phyloP scores from a whole-genome alignment of 2,329 filamentous ascomycete genomes.

The Nothophoma quercina region DNA sequence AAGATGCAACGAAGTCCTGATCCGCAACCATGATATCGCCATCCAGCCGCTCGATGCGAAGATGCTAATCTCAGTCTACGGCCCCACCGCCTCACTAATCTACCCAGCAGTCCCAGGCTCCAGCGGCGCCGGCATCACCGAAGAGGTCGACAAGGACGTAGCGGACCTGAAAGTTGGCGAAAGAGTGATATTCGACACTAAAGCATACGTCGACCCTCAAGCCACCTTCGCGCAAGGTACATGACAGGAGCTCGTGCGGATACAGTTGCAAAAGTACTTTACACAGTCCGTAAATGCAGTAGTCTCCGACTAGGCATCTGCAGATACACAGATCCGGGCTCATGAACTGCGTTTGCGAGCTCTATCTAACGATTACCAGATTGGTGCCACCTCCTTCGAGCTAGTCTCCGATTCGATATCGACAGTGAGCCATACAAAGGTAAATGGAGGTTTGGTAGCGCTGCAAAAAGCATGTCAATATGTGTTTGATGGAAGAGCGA shows the following conservation, averaged over 20 bases:
- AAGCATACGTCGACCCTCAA: background rate
- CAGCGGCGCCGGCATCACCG: slow-evolving; percentile 50
- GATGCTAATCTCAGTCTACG: slow-evolving; percentile 34
- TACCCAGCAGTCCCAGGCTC: slow-evolving; percentile 31
- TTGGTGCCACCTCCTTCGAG: background rate
- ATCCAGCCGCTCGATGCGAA: slow-evolving; percentile 38
- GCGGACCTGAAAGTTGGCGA: slow-evolving; percentile 50
- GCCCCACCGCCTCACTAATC: slow-evolving; percentile 23
- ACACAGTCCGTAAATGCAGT: too few species aligned
- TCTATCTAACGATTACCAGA: background rate
- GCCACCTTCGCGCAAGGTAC: background rate
- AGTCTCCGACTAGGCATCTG: too few species aligned
- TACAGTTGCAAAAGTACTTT: background rate
- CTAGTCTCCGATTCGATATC: background rate
- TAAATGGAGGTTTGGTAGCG: background rate
- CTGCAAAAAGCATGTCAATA: background rate
- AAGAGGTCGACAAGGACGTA: slow-evolving; percentile 56
- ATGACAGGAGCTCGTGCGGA: background rate
- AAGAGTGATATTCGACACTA: background rate
- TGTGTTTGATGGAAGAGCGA: background rate
- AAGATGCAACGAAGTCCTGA: slow-evolving; percentile 24
- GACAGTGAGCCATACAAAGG: background rate
- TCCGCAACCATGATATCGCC: slow-evolving; percentile 32
- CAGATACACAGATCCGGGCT: too few species aligned
- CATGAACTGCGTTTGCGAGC: too few species aligned